Evolutionary conservation across 805 yeast genomes (phyloP), one percentile per base, ranked within the genome.

Genomic region (Zygosaccharomyces gambellarensis): DNA sequence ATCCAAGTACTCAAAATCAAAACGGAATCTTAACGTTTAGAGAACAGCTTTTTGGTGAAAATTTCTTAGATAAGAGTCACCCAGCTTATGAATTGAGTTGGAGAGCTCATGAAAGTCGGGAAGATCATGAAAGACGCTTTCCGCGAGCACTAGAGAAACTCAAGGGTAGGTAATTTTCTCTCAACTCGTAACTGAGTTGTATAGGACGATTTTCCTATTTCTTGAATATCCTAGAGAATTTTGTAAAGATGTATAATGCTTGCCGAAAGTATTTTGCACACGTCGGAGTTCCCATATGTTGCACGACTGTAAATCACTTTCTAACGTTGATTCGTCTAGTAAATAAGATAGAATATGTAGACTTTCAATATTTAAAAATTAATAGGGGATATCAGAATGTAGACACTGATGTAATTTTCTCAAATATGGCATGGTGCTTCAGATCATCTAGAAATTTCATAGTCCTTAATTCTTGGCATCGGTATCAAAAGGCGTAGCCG

Each of bases 31-130:
- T 63, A 7, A 67, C 72, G 11, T 64, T 70, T 46, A 60, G 74
- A 55, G 73, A 71, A 17, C 55, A 49, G 32, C 46, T 71, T 5
- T 63, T 58, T 48, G 75, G 73, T n/a, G 54, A 53, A n/a, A 62
- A 58, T 25, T n/a, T 38, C 2, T 14, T 41, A 32, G 55, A 52
- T 23, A 14, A 21, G 12, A 57, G 53, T 22, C 65, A 61, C 41
- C 60, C 62, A 22, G 61, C 62, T 10, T 36, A 56, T 36, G 23
- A 27, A 3, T 45, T 59, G 30, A 59, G 52, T 45, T 61, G 65
- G 65, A 45, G 46, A 7, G 53, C 61, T 3, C 61, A 60, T 5
- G 64, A 55, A 36, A 39, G 64, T 1, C 58, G 55, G 40, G 67
- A 66, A 43, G 64, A 62, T 14, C 64, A 65, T 54, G 70, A 67